These are phyloP conservation scores for Candida caryicola DNA, from an alignment of 805 yeast species.

Conservation along the genomic window DNA sequence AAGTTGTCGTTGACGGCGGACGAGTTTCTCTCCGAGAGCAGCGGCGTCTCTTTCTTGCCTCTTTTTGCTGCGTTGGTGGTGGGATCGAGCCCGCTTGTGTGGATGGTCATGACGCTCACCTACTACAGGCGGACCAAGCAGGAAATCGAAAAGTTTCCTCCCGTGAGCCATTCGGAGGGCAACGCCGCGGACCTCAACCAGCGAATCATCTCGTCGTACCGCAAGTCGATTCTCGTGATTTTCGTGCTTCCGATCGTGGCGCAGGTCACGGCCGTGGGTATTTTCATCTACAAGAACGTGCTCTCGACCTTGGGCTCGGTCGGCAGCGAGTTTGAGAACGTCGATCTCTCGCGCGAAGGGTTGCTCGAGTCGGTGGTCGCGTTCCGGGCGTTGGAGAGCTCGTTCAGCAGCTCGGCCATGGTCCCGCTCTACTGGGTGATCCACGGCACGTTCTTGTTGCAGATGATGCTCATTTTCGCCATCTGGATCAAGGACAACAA, in stretches of 20 bases:
- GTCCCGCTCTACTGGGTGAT: neutral
- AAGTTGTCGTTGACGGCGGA: neutral
- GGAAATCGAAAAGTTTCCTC: slow-evolving; percentile 27
- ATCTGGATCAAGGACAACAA: slow-evolving; percentile 32
- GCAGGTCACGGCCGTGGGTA: neutral
- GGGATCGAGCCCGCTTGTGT: slow-evolving; percentile 6
- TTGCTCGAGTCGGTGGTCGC: neutral
- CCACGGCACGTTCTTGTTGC: slow-evolving; percentile 7
- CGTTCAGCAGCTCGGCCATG: neutral
- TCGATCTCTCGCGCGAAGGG: neutral
- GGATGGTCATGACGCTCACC: slow-evolving; percentile 15
- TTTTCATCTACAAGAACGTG: neutral
- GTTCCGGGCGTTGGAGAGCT: neutral
- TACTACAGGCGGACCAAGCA: slow-evolving; percentile 28
- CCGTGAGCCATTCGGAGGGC: slow-evolving; percentile 15
- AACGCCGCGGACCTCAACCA: slow-evolving; percentile 16
- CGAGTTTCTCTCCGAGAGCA: neutral
- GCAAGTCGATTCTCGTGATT: slow-evolving; percentile 23
- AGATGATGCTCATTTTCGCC: slow-evolving; percentile 17
- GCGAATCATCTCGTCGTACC: slow-evolving; percentile 20
- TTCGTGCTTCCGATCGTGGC: slow-evolving; percentile 23
- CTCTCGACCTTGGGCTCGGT: neutral
- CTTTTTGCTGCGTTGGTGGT: neutral
- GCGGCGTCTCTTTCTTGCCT: neutral
- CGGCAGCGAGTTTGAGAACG: neutral